Evolutionary conservation across 2,329 filamentous ascomycete genomes (phyloP), one percentile per base, ranked within the genome.

Genomic region (Trichoderma brevicompactum): DNA sequence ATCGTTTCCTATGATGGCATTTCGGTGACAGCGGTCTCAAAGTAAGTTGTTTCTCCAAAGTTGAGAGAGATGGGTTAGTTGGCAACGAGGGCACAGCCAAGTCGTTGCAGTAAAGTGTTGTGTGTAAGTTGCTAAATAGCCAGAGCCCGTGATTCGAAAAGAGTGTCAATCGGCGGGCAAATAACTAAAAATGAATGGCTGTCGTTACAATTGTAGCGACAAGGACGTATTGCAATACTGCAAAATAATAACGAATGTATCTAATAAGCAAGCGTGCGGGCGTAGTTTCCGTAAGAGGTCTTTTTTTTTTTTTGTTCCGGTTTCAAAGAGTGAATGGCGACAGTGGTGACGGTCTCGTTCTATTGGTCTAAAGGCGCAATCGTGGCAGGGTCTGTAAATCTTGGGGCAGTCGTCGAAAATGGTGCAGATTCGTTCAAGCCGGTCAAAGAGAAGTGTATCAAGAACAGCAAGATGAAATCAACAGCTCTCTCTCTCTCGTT

Each of bases 401-500:
- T 49, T 48, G 17, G 44, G 40, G 36, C n/a, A 63, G 49, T 54
- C 60, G 60, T 63, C 60, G 49, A 15, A 52, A 53, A 53, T 36
- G 59, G 48, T 50, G 59, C 23, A 36, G 48, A 12, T 23, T 53
- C 15, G 48, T 62, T 62, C 38, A 50, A 48, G 55, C 55, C 43
- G 55, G n/a, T 59, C 55, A 59, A 48, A n/a, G 41, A 46, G 28
- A 36, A 36, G 32, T 56, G 43, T 34, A 40, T 17, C 43, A n/a
- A 10, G 41, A 28, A 40, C 19, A 43, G 46, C 46, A 23, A 32
- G 41, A 19, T 12, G 44, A 38, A 53, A 52, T 65, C 28, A 70
- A 68, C 67, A 67, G 69, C 66, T 38, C 70, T 72, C 67, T 70
- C 59, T 70, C 69, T 74, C 68, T 75, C 73, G 73, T 75, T 67